Evolutionary conservation across 2,329 filamentous ascomycete species (phyloP), one percentile per base, ranked within the genome.

Genomic region (Cyphellophora europaea): DNA sequence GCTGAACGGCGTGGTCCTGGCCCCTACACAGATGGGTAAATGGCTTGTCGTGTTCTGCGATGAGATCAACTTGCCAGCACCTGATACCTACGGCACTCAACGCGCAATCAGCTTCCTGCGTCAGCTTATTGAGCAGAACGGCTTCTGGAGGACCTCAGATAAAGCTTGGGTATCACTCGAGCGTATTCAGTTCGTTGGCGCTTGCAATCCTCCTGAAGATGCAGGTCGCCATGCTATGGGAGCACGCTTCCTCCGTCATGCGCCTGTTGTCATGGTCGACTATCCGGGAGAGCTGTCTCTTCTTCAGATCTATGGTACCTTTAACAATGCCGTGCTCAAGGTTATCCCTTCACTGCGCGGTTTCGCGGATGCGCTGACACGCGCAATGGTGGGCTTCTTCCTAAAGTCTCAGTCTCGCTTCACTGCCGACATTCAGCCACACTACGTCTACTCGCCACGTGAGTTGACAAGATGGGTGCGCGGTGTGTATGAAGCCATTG

Each of bases 11-110:
- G 87, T 96, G 13, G 82, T 95, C 52, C 81, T 99, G 46, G 93
- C 89, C 15, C 91, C 91, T 0, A 93, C 82, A 5, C 93, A 98
- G 57, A 93, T 98, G 50, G 91, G 91, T 14, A 81, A 89, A 49
- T 99, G 91, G 91, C 72, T 99, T 23, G 89, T 99, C 30, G 77
- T 99, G 43, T 99, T 99, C 71, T 99, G 91, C 52, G 91, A 99
- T 56, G 91, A 99, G 59, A 98, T 99, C 65, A 99, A 99, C 61
- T 71, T 99, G 68, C 91, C 91, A 5, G 89, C 91, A 4, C 91
- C 91, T 3, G 91, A 99, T 63, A 89, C 87, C 52, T 99, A 99
- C 57, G 89, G 88, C 36, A 98, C 93, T 2, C 91, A 98, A 59
- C 79, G 91, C 43, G 91, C 91, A 19, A 98, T 98, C 46, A 93